A percentile compares a stretch with the other conserved stretches of the same genome.
phyloP scores from a whole-genome alignment of 1,284 basidiomycete genomes.

The Cerioporus squamosus region DNA sequence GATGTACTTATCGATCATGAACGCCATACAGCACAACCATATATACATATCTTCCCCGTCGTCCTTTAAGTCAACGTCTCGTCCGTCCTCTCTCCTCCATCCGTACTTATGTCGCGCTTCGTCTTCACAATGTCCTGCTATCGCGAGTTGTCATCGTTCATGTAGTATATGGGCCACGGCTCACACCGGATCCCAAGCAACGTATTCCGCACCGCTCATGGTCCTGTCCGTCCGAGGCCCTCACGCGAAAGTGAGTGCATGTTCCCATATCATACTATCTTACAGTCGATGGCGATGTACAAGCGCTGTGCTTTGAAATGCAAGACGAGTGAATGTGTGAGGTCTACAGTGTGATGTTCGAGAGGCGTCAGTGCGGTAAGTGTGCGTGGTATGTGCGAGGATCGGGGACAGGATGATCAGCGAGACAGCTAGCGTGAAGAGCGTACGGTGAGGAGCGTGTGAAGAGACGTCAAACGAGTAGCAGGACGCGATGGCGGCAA shows the following conservation, averaged over 20 bases:
- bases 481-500: neutral
- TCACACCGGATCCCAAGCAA: slow-evolving; percentile 5
- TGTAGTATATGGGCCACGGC: slow-evolving; percentile 19
- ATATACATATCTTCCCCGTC: neutral
- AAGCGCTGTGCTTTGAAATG: neutral
- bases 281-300: slow-evolving; percentile 4
- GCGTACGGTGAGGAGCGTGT: too few relatives aligned
- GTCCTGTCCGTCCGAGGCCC: too few relatives aligned
- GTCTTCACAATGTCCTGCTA: slow-evolving; percentile 24
- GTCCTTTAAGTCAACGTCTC: neutral
- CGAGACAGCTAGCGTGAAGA: too few relatives aligned
- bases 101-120: slow-evolving; percentile 16
- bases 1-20: neutral
- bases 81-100: neutral
- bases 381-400: neutral
- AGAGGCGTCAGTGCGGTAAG: neutral
- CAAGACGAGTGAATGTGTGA: neutral
- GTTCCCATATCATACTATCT: neutral
- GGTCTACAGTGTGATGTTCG: slow-evolving; percentile 6
- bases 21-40: neutral
- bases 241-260: neutral
- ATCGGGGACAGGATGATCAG: too few relatives aligned
- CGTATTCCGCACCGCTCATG: neutral
- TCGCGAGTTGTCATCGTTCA: slow-evolving; percentile 26
- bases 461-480: too few relatives aligned